These are phyloP conservation scores for Mucor piriformis DNA, from an alignment of 371 early-diverging fungal genomes.

Conservation along the genomic window DNA sequence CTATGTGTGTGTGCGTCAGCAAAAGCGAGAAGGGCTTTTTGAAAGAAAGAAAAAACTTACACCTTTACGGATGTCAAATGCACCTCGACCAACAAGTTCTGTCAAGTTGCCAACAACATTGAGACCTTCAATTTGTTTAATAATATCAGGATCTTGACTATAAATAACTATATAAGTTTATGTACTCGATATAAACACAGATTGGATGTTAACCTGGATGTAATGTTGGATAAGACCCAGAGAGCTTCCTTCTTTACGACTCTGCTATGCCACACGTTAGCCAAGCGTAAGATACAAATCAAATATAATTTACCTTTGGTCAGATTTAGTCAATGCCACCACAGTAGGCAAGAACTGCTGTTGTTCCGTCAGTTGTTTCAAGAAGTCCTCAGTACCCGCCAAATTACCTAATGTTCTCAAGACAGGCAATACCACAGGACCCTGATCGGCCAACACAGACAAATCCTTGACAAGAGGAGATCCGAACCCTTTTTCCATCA, in stretches of 20 bases:
- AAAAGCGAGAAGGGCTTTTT: neutral
- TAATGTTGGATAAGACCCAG: constrained; percentile 76
- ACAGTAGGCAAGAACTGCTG: constrained; percentile 55
- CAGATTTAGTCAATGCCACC: constrained; percentile 52
- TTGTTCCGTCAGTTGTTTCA: constrained; percentile 44
- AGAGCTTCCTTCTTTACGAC: constrained; percentile 75
- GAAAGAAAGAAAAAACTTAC: constrained; percentile 27
- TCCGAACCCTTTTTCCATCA: constrained; percentile 50
- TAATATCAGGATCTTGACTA: constrained; percentile 19
- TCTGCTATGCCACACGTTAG: constrained; percentile 43
- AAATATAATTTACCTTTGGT: constrained; percentile 50
- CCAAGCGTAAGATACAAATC: constrained; percentile 10
- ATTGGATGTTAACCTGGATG: constrained; percentile 68
- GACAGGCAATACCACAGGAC: constrained; percentile 58
- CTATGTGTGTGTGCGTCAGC: too few species aligned
- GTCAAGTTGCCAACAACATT: constrained; percentile 56
- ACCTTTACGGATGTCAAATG: constrained; percentile 70
- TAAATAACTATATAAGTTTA: neutral
- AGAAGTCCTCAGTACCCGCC: constrained; percentile 53
- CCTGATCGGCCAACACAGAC: constrained; percentile 31
- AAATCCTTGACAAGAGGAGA: constrained; percentile 34
- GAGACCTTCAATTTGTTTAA: constrained; percentile 50
- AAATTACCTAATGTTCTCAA: constrained; percentile 75
- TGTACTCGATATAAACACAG: too few species aligned
- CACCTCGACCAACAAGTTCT: constrained; percentile 55